Conservation (phyloP, 140 eudicot species). For the Cichorium intybus region DNA sequence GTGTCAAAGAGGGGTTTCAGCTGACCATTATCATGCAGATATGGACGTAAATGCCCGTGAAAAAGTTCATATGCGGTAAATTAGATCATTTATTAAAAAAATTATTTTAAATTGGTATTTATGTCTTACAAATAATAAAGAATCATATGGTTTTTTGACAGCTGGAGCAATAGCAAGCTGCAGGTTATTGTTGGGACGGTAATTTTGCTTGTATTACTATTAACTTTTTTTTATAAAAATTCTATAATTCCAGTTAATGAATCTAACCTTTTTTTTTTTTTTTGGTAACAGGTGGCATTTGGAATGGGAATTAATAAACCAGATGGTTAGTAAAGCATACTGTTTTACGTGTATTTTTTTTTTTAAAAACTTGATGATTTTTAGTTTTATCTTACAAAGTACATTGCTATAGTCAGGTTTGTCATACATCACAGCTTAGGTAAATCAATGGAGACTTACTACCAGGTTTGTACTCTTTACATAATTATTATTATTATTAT, state of each 20-base stretch:
- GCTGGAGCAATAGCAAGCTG: slow-evolving; percentile 94
- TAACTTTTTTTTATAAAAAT: background rate
- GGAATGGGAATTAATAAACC: slow-evolving; percentile 99
- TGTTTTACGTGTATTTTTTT: background rate
- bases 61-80: slow-evolving; percentile 79
- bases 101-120: background rate
- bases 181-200: slow-evolving; percentile 99
- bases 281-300: slow-evolving; percentile 75
- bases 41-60: slow-evolving; percentile 91
- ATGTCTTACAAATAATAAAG: background rate
- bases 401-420: slow-evolving; percentile 86
- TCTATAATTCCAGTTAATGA: background rate
- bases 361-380: background rate
- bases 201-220: slow-evolving; percentile 14
- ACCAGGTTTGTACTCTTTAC: slow-evolving; percentile 59
- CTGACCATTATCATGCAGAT: slow-evolving; percentile 95
- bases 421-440: slow-evolving; percentile 98
- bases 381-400: slow-evolving; percentile 21
- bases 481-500: slow-evolving; percentile 1
- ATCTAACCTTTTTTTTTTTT: slow-evolving; percentile 3
- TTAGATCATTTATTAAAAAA: background rate
- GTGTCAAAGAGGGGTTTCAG: slow-evolving; percentile 79
- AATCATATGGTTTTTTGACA: slow-evolving; percentile 16
- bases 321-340: slow-evolving; percentile 83
- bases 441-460: slow-evolving; percentile 99